These are phyloP conservation scores for Tricholomella constricta DNA, from an alignment of 768 basidiomycete genomes.

Conservation along the genomic window DNA sequence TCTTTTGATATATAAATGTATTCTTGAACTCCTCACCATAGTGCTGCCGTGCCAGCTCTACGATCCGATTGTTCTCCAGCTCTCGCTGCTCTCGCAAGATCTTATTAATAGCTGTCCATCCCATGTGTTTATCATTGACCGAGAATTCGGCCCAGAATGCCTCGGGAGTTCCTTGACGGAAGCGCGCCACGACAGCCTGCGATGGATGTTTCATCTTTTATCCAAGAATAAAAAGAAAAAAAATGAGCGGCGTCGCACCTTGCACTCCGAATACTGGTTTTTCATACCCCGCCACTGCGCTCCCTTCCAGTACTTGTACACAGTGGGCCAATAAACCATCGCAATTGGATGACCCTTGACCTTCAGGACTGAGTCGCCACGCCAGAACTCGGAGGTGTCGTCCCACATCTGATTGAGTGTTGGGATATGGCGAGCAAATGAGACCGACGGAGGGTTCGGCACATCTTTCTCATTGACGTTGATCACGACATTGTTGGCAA, in stretches of 20 bases:
- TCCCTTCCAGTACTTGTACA: conserved; percentile 22
- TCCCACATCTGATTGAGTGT: conserved; percentile 5
- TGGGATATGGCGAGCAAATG: conserved; percentile 9
- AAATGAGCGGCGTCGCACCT: conserved; percentile 16
- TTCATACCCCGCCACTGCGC: conserved; percentile 28
- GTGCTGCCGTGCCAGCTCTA: not conserved
- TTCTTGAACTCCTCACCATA: not conserved
- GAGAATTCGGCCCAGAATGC: conserved; percentile 11
- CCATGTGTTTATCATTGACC: not conserved
- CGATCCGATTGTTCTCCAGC: not conserved
- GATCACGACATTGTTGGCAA: too few species aligned
- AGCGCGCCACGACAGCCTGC: conserved; percentile 18
- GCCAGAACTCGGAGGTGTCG: conserved; percentile 15
- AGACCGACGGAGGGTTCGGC: too few species aligned
- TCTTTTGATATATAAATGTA: not conserved
- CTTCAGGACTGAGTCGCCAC: conserved; percentile 15
- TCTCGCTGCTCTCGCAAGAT: not conserved
- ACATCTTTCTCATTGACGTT: conserved; percentile 7
- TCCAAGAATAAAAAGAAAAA: not conserved
- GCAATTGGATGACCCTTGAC: conserved; percentile 23
- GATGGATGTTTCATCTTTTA: not conserved
- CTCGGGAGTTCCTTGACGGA: conserved; percentile 6
- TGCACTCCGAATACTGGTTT: conserved; percentile 24
- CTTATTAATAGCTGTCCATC: conserved; percentile 1
- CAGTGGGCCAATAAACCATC: conserved; percentile 21